Evolutionary conservation across 805 yeast species (phyloP), one percentile per base, ranked within the genome.

Genomic region (Teunomyces stri): DNA sequence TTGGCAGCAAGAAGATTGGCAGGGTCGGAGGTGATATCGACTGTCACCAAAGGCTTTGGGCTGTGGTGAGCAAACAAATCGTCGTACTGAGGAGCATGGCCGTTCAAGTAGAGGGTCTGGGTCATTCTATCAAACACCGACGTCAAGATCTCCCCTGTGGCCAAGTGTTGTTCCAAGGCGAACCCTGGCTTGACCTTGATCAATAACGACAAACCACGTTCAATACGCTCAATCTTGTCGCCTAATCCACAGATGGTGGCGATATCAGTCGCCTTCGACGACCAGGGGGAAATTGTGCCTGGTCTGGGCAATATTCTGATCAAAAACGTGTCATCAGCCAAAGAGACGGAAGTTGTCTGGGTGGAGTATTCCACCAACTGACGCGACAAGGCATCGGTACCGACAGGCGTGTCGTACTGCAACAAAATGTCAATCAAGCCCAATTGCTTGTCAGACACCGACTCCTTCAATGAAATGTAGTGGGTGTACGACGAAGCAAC

Each of bases 231-330:
- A 42, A 94, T 75, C 51, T 76, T 79, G 15, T 76, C 74, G 33
- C 75, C 79, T 51, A 94, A 76, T 7, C 97, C 97, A 70, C 96
- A 89, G 47, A 88, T 96, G 47, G 84, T 81, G 44, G 91, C 80
- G 56, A 94, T 94, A 69, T 94, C 92, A 35, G 99, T 91, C 22
- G 99, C 99, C 71, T 94, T 94, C 11, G 98, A 91, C 7, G 97
- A 89, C 99, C 99, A 94, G 29, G 99, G 98, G 21, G 98, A 91
- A 55, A 94, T 92, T 10, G 99, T 94, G 51, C 99, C 99, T 6
- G 90, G 74, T 66, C 98, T 82, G 38, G 99, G 99, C 44, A 90
- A 75, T 44, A 94, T 77, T 64, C 96, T 79, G 41, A 92, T 69
- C 54, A 90, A 70, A 51, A 80, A 78, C 28, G 81, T 70, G 54